A percentile compares a stretch with the other conserved stretches of the same genome.
These are phyloP conservation scores for Kluyveromyces wickerhamii DNA, from an alignment of 805 yeast genomes.

Conservation along the genomic window DNA sequence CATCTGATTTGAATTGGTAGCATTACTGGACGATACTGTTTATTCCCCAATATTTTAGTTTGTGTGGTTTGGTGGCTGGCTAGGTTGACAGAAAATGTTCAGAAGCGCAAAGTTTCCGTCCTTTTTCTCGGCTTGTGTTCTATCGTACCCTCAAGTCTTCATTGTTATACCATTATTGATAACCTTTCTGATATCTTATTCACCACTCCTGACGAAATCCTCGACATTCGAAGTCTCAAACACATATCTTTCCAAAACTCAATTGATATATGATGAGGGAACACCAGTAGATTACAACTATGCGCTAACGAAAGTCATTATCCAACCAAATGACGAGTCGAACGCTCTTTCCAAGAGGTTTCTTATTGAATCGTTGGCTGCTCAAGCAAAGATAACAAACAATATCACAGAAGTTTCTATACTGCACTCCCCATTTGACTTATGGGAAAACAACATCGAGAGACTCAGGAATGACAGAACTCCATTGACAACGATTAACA, in stretches of 20 bases:
- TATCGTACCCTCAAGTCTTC: conserved; percentile 32
- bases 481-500: conserved; percentile 35
- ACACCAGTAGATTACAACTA: conserved; percentile 23
- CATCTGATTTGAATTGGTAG: too few relatives aligned
- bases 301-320: conserved; percentile 19
- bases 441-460: conserved; percentile 34
- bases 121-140: conserved; percentile 1
- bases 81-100: conserved; percentile 1
- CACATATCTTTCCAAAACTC: conserved; percentile 14
- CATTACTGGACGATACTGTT: too few relatives aligned
- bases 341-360: conserved; percentile 32
- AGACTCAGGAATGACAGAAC: conserved; percentile 28
- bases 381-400: conserved; percentile 29
- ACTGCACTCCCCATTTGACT: conserved; percentile 36
- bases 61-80: too few relatives aligned
- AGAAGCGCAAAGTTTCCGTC: background rate
- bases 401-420: conserved; percentile 16
- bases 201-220: conserved; percentile 35
- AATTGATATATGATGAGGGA: conserved; percentile 4
- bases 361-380: conserved; percentile 27
- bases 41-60: too few relatives aligned
- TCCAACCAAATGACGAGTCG: conserved; percentile 11
- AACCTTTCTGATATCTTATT: conserved; percentile 42
- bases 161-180: conserved; percentile 44
- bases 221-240: conserved; percentile 20